Evolutionary conservation across 352 stramenopile species (phyloP).

Genomic region (Globisporangium lucens): DNA sequence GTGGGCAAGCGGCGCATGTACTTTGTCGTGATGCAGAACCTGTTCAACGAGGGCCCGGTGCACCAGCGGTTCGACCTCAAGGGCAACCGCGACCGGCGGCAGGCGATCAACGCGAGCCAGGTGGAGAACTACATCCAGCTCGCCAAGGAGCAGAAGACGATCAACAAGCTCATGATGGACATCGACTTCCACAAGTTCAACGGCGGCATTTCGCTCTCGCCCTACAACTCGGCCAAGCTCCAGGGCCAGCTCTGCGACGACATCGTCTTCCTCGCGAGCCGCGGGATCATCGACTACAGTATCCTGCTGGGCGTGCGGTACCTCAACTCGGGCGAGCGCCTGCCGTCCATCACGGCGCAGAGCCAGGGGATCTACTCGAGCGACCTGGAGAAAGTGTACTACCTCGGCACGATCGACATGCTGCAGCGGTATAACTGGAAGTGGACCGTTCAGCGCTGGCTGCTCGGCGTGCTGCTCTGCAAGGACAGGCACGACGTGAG

Average conservation of each 20-base stretch:
- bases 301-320: constrained; percentile 74
- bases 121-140: constrained; percentile 66
- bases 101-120: constrained; percentile 57
- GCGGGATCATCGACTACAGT: constrained; percentile 85
- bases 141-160: constrained; percentile 51
- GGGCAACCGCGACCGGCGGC: constrained; percentile 70
- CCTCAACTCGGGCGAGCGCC: constrained; percentile 25
- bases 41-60: constrained; percentile 78
- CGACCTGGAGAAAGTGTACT: constrained; percentile 63
- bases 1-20: constrained; percentile 85
- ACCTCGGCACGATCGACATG: constrained; percentile 81
- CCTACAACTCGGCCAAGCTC: constrained; percentile 33
- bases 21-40: constrained; percentile 88
- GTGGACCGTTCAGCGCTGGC: constrained; percentile 78
- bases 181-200: constrained; percentile 84
- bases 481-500: constrained; percentile 84
- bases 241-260: constrained; percentile 77
- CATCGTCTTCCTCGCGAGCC: constrained; percentile 78
- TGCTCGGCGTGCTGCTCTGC: constrained; percentile 66
- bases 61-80: constrained; percentile 83
- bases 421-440: constrained; percentile 85
- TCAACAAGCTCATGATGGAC: constrained; percentile 81
- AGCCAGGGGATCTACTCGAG: constrained; percentile 45
- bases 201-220: constrained; percentile 51
- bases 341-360: constrained; percentile 22